Evolutionary conservation across 148 eudicot species (phyloP).

Genomic region (Dysphania ambrosioides): DNA sequence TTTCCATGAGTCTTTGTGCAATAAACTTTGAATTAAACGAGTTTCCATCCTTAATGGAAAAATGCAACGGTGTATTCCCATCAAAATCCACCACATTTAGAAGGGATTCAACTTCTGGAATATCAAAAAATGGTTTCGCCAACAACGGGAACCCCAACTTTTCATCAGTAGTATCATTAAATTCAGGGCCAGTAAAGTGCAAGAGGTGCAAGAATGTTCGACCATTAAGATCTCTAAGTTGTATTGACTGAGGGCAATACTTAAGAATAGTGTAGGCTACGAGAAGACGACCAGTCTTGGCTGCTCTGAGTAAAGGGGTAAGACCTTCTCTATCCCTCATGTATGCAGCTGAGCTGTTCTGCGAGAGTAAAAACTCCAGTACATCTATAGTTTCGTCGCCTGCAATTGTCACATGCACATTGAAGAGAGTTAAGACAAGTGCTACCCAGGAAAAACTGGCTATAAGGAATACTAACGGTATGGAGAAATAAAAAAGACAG

Average conservation of each 20-base stretch:
- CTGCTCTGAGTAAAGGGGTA: constrained; percentile 18
- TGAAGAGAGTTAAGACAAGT: too few species aligned
- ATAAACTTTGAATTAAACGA: not conserved
- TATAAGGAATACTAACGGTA: too few species aligned
- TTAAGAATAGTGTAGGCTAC: not conserved
- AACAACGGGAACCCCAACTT: not conserved
- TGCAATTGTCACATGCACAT: too few species aligned
- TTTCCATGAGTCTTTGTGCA: not conserved
- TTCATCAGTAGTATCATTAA: not conserved
- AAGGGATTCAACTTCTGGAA: constrained; percentile 5
- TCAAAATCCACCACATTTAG: constrained; percentile 8
- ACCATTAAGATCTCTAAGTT: not conserved
- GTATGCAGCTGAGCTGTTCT: not conserved
- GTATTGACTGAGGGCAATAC: constrained; percentile 11
- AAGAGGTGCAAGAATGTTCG: constrained; percentile 10
- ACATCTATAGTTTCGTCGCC: not conserved
- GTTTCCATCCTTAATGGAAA: not conserved
- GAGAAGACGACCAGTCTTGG: constrained; percentile 3
- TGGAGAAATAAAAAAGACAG: too few species aligned
- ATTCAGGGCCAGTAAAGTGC: constrained; percentile 3
- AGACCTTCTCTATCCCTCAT: constrained; percentile 12
- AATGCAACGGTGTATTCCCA: constrained; percentile 12
- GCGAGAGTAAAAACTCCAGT: not conserved
- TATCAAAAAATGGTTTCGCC: constrained; percentile 1
- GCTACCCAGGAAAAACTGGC: too few species aligned